Conservation (phyloP, 768 basidiomycete species). For the Candolleomyces eurysporus region DNA sequence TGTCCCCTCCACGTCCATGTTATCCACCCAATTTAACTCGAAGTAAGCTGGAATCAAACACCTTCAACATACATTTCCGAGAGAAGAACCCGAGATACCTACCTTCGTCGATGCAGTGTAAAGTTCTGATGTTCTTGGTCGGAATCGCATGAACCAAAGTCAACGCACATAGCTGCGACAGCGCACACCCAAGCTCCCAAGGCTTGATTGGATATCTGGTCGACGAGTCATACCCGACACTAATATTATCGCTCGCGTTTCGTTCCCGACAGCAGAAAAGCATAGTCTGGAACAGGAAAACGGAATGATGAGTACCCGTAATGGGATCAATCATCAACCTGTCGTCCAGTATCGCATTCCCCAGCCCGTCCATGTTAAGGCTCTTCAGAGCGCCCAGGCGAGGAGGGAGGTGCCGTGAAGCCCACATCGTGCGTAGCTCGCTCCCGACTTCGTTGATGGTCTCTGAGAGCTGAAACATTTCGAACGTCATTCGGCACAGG, state of each 20-base stretch:
- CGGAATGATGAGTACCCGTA: conserved; percentile 20
- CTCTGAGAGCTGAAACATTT: conserved; percentile 28
- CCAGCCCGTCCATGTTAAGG: conserved; percentile 26
- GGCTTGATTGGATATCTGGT: conserved; percentile 30
- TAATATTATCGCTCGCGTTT: conserved; percentile 7
- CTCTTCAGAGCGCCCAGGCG: conserved; percentile 27
- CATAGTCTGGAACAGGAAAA: conserved; percentile 36
- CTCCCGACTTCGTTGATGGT: conserved; percentile 36
- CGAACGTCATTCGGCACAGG: conserved; percentile 30
- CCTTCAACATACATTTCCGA: too few species aligned
- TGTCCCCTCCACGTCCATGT: conserved; percentile 16
- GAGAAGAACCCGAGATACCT: too few species aligned
- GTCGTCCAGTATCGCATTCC: conserved; percentile 35
- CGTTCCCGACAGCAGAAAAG: conserved; percentile 33
- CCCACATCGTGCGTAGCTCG: conserved; percentile 33
- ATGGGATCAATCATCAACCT: conserved; percentile 21
- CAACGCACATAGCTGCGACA: conserved; percentile 24
- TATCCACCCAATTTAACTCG: conserved; percentile 31
- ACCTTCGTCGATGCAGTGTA: conserved; percentile 31
- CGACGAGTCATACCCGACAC: background rate
- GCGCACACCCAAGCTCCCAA: conserved; percentile 39
- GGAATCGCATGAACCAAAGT: conserved; percentile 31
- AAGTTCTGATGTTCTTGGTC: conserved; percentile 18
- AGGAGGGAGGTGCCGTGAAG: conserved; percentile 21
- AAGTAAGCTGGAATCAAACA: conserved; percentile 29